These are phyloP conservation scores for Akanthomyces muscarius DNA, from an alignment of 2,329 filamentous ascomycete species.

Conservation along the genomic window DNA sequence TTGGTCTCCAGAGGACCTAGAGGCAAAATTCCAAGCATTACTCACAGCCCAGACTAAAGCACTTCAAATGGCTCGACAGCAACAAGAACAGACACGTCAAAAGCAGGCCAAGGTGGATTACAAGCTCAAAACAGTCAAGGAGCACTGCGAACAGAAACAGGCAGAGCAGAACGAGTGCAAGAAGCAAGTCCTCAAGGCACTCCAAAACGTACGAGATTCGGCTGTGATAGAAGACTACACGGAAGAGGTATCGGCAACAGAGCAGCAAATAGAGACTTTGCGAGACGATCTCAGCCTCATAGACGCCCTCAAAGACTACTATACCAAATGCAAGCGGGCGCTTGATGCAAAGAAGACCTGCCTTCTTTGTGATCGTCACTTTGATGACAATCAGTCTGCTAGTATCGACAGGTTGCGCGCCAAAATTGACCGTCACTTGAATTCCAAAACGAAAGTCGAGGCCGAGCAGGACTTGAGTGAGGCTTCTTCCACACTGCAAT, in stretches of 20 bases:
- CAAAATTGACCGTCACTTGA: slow-evolving; percentile 61
- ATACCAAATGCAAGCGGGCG: slow-evolving; percentile 60
- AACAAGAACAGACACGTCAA: slow-evolving; percentile 65
- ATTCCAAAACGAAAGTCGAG: slow-evolving; percentile 59
- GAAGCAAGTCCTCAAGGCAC: slow-evolving; percentile 47
- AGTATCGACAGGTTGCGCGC: slow-evolving; percentile 59
- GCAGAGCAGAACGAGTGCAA: slow-evolving; percentile 60
- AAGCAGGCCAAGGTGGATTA: slow-evolving; percentile 75
- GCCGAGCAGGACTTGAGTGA: slow-evolving; percentile 58
- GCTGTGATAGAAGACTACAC: slow-evolving; percentile 52
- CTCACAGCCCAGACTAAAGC: slow-evolving; percentile 54
- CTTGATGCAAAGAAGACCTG: slow-evolving; percentile 69
- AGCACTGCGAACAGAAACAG: slow-evolving; percentile 60
- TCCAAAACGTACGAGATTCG: slow-evolving; percentile 42
- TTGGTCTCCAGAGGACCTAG: slow-evolving; percentile 69
- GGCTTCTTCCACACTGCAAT: slow-evolving; percentile 47
- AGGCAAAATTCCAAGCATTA: slow-evolving; percentile 63
- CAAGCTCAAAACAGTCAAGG: slow-evolving; percentile 61
- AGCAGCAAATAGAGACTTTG: slow-evolving; percentile 55
- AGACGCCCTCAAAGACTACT: slow-evolving; percentile 67
- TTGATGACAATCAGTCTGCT: slow-evolving; percentile 56
- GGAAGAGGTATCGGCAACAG: slow-evolving; percentile 47
- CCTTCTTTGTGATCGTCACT: slow-evolving; percentile 68
- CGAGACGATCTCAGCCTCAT: slow-evolving; percentile 66
- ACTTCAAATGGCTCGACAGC: slow-evolving; percentile 62